Evolutionary conservation across 768 basidiomycete genomes (phyloP).

Genomic region (Gloeophyllum trabeum): DNA sequence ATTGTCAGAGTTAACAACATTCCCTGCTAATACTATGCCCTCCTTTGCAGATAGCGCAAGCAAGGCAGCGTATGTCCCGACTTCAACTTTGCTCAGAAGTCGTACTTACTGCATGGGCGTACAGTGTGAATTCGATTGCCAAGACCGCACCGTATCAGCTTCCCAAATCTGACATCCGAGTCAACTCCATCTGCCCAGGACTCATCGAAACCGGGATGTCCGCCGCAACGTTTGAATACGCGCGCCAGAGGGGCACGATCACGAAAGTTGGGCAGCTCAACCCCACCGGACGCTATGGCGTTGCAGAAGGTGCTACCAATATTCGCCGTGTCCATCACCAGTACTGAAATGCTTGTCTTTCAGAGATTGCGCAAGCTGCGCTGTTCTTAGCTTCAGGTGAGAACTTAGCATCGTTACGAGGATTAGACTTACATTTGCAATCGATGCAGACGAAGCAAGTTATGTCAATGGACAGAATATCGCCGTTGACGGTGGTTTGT

Average conservation of each 20-base stretch:
- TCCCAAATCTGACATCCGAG: slow-evolving; percentile 71
- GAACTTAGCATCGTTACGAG: slow-evolving; percentile 9
- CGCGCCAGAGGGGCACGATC: slow-evolving; percentile 62
- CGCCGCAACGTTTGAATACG: slow-evolving; percentile 58
- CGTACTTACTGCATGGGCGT: background rate
- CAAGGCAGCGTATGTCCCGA: slow-evolving; percentile 64
- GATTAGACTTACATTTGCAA: background rate
- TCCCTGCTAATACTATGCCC: slow-evolving; percentile 11
- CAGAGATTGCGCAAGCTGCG: slow-evolving; percentile 80
- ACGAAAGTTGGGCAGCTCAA: slow-evolving; percentile 78
- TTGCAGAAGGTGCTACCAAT: slow-evolving; percentile 67
- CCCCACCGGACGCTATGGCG: slow-evolving; percentile 71
- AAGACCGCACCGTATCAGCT: slow-evolving; percentile 75
- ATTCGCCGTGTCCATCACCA: too few relatives aligned
- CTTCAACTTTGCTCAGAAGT: too few relatives aligned
- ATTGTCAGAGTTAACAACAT: too few relatives aligned
- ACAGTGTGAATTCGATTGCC: slow-evolving; percentile 86
- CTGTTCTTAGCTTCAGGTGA: slow-evolving; percentile 83
- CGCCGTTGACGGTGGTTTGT: slow-evolving; percentile 80
- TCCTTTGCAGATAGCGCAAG: slow-evolving; percentile 66
- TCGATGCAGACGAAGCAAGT: slow-evolving; percentile 64
- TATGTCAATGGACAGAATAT: slow-evolving; percentile 88
- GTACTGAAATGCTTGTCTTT: slow-evolving; percentile 4
- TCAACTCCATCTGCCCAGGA: slow-evolving; percentile 87
- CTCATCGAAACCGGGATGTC: slow-evolving; percentile 95